phyloP scores from a whole-genome alignment of 1,284 basidiomycete genomes.

The Tylopilus sp. region DNA sequence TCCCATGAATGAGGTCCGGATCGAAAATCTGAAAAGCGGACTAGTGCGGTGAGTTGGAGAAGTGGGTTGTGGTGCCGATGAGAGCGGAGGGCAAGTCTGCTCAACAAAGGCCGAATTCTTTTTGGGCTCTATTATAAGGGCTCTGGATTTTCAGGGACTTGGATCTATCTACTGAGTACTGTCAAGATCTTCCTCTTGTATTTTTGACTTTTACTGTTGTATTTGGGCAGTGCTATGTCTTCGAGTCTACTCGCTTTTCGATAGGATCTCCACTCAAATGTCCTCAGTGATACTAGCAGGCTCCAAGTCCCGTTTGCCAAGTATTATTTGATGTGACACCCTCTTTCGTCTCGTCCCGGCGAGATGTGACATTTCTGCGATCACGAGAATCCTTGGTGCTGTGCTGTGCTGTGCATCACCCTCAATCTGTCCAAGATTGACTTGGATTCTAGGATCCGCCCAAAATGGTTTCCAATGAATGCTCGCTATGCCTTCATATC shows the following conservation, averaged over 20 bases:
- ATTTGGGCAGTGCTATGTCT: slow-evolving; percentile 4
- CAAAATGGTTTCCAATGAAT: too few relatives aligned
- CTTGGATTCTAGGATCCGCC: too few relatives aligned
- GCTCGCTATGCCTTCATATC: too few relatives aligned
- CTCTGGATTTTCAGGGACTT: slow-evolving; percentile 7
- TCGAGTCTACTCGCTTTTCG: not conserved
- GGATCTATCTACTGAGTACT: slow-evolving; percentile 4
- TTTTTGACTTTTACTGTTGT: slow-evolving; percentile 6
- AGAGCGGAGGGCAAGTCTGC: slow-evolving; percentile 30
- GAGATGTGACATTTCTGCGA: too few relatives aligned
- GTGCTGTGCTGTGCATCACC: too few relatives aligned
- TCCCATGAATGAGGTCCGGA: slow-evolving; percentile 64
- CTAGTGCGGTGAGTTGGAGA: slow-evolving; percentile 62
- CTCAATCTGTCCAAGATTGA: too few relatives aligned
- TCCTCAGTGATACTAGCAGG: too few relatives aligned
- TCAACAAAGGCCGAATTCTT: slow-evolving; percentile 22
- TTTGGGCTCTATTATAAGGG: slow-evolving; percentile 27
- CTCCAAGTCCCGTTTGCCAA: too few relatives aligned
- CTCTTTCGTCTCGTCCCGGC: too few relatives aligned
- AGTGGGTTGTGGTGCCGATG: slow-evolving; percentile 39
- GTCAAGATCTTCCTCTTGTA: not conserved
- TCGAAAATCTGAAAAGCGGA: slow-evolving; percentile 61
- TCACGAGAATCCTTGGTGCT: too few relatives aligned
- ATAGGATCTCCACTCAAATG: too few relatives aligned
- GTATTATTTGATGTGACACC: too few relatives aligned